Percentiles rank a stretch among this genome's conserved stretches.
phyloP scores from a whole-genome alignment of 148 eudicot genomes.

The Hydrangea macrophylla region DNA sequence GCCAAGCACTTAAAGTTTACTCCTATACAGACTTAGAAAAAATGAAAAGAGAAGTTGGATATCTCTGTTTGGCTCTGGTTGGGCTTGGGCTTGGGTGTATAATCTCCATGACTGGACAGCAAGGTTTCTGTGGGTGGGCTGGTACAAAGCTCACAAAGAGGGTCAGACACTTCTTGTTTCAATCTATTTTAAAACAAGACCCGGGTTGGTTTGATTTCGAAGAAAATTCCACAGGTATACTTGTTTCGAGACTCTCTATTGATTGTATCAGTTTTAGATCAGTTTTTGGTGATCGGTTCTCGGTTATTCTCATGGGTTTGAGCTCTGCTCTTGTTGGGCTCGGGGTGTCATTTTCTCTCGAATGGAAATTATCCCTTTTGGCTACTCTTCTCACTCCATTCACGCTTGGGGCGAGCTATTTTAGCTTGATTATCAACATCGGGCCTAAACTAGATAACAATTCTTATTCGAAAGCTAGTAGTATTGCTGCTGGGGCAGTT shows the following conservation, averaged over 20 bases:
- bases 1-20: conserved; percentile 41
- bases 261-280: conserved; percentile 41
- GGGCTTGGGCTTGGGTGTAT: conserved; percentile 45
- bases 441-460: conserved; percentile 45
- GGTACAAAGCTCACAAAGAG: conserved; percentile 43
- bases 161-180: conserved; percentile 33
- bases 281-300: conserved; percentile 41
- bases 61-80: conserved; percentile 35
- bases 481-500: conserved; percentile 45
- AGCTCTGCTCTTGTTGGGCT: conserved; percentile 48
- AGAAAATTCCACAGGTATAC: conserved; percentile 40
- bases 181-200: conserved; percentile 42
- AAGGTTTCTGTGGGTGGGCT: conserved; percentile 56
- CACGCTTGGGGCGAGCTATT: conserved; percentile 48
- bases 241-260: conserved; percentile 39
- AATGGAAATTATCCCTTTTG: conserved; percentile 37
- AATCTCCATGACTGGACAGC: conserved; percentile 44
- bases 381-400: conserved; percentile 42
- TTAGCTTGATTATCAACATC: conserved; percentile 38
- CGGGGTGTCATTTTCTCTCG: conserved; percentile 28
- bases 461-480: conserved; percentile 43
- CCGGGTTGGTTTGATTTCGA: conserved; percentile 52
- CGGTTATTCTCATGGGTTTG: conserved; percentile 40
- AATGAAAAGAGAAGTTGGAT: conserved; percentile 30
- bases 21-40: conserved; percentile 8